Evolutionary conservation across 768 basidiomycete genomes (phyloP).

Genomic region (Kwoniella mangroviensis): DNA sequence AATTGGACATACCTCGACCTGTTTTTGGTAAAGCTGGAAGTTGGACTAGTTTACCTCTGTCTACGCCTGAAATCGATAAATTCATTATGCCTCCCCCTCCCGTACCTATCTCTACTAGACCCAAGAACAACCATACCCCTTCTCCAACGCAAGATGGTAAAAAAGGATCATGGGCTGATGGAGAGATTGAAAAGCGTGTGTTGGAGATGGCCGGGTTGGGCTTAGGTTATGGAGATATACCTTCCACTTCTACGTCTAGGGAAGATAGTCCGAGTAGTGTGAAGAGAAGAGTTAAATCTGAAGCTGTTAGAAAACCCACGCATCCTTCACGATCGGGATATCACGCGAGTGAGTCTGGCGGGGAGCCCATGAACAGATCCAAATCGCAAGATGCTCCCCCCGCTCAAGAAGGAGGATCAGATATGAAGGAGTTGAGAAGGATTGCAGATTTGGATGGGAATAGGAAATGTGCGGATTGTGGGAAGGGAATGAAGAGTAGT

Average conservation of each 20-base stretch:
- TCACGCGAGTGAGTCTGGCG: neutral
- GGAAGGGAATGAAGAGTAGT: slow-evolving; percentile 49
- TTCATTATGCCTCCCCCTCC: slow-evolving; percentile 18
- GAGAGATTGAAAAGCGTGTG: slow-evolving; percentile 69
- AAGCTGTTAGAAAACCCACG: slow-evolving; percentile 16
- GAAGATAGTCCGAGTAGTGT: slow-evolving; percentile 10
- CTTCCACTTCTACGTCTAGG: neutral
- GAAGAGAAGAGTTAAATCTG: slow-evolving; percentile 33
- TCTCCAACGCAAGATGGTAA: neutral
- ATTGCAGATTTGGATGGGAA: slow-evolving; percentile 48
- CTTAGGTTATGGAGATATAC: slow-evolving; percentile 59
- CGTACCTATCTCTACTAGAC: slow-evolving; percentile 5
- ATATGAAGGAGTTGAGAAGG: slow-evolving; percentile 42
- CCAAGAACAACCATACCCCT: neutral
- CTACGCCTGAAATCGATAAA: slow-evolving; percentile 11
- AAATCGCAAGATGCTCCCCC: slow-evolving; percentile 27
- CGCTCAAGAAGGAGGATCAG: neutral
- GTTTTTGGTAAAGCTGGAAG: slow-evolving; percentile 26
- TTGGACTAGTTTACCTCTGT: slow-evolving; percentile 21
- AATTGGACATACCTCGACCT: slow-evolving; percentile 30
- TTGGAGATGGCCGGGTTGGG: slow-evolving; percentile 86
- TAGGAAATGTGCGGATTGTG: slow-evolving; percentile 54
- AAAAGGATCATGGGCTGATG: slow-evolving; percentile 31
- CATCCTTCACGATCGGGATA: slow-evolving; percentile 13
- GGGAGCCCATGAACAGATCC: slow-evolving; percentile 20